Percentiles rank a stretch among this genome's conserved stretches.
Evolutionary conservation across 176 grass and related monocot genomes (phyloP).

Genomic region (Coix lacrymajobi): DNA sequence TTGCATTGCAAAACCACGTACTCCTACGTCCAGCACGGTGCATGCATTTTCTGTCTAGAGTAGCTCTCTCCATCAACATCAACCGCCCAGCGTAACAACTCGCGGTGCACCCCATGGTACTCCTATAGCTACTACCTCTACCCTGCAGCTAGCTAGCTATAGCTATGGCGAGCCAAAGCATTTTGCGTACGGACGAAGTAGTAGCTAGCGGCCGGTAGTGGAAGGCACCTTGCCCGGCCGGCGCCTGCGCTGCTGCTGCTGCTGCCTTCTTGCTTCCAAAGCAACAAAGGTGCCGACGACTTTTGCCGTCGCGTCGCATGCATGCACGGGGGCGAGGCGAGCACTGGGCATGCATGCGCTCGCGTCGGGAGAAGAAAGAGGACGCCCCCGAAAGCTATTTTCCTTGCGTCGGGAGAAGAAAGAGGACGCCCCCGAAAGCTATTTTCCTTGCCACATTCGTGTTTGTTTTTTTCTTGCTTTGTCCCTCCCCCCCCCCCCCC

Average conservation of each 20-base stretch:
- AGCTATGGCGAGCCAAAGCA: too few species aligned
- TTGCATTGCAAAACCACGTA: background rate
- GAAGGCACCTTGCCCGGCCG: too few species aligned
- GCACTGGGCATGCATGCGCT: background rate
- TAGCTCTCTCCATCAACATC: too few species aligned
- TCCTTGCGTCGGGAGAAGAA: background rate
- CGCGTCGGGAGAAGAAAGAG: background rate
- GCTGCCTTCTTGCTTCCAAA: conserved; percentile 35
- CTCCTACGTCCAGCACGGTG: too few species aligned
- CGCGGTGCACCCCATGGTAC: background rate
- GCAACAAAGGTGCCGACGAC: conserved; percentile 31
- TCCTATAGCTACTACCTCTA: too few species aligned
- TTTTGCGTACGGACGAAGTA: too few species aligned
- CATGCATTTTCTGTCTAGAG: background rate
- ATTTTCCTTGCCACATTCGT: conserved; percentile 8
- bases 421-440: background rate
- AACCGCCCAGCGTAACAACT: background rate
- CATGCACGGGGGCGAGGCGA: background rate
- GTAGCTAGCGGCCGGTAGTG: too few species aligned
- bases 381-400: background rate
- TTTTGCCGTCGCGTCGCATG: conserved; percentile 30
- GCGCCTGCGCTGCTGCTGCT: too few species aligned
- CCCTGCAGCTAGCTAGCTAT: too few species aligned
- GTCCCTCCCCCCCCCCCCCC: too few species aligned
- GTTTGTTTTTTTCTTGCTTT: background rate